Conservation (phyloP, 345 rosid genomes). For the Aethionema arabicum region DNA sequence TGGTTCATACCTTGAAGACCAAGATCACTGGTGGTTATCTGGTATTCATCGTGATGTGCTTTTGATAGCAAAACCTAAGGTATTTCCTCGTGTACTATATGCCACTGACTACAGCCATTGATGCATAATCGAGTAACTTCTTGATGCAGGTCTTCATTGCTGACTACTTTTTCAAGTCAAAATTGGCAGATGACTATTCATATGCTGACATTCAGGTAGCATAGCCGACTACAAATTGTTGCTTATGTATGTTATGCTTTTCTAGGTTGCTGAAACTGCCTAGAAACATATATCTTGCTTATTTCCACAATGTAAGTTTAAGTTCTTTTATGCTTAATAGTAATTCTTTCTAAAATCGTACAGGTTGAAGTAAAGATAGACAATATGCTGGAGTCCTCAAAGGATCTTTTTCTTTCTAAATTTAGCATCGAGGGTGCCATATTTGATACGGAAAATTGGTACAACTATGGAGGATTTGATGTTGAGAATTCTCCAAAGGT, state of each 20-base stretch:
- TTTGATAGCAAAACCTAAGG: conserved; percentile 96
- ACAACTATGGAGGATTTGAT: conserved; percentile 40
- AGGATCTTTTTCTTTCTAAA: conserved; percentile 52
- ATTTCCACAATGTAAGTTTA: conserved; percentile 4
- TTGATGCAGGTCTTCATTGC: conserved; percentile 80
- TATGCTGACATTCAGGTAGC: conserved; percentile 72
- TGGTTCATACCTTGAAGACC: conserved; percentile 99
- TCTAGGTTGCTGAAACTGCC: conserved; percentile 17
- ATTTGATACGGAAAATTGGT: conserved; percentile 72
- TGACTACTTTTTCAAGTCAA: conserved; percentile 89
- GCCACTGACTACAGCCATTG: not conserved
- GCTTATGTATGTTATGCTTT: not conserved
- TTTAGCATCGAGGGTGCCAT: conserved; percentile 73
- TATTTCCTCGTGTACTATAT: conserved; percentile 31
- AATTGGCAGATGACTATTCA: conserved; percentile 64
- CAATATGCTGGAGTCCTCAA: conserved; percentile 48
- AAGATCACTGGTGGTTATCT: conserved; percentile 99
- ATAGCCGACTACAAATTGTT: not conserved
- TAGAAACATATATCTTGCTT: not conserved
- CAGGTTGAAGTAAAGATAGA: conserved; percentile 96
- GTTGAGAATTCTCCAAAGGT: conserved; percentile 58
- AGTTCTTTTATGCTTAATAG: conserved; percentile 1
- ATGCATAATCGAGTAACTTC: conserved; percentile 20
- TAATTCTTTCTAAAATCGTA: conserved; percentile 14
- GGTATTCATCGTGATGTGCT: conserved; percentile 97